These are phyloP conservation scores for Penicillium simplicissimum DNA, from an alignment of 495 filamentous ascomycete species.

Conservation along the genomic window DNA sequence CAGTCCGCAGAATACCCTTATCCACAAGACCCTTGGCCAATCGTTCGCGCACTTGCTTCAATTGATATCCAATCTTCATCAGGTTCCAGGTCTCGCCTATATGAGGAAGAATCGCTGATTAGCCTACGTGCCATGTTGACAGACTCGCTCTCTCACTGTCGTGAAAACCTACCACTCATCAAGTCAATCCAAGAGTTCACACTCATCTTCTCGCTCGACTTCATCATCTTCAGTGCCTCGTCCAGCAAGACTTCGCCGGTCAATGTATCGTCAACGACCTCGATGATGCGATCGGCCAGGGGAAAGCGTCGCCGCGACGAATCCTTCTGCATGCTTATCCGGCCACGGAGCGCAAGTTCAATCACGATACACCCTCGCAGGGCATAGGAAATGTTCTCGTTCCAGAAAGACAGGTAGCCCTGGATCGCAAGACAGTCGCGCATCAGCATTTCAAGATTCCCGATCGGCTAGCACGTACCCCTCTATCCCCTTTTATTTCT, in stretches of 20 bases:
- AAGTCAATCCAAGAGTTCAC: constrained; percentile 98
- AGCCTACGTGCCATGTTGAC: constrained; percentile 5
- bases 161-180: constrained; percentile 76
- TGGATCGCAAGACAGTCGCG: constrained; percentile 34
- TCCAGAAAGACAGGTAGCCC: constrained; percentile 99
- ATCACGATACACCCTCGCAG: constrained; percentile 97
- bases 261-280: constrained; percentile 95
- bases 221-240: constrained; percentile 99
- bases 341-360: constrained; percentile 92
- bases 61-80: constrained; percentile 99
- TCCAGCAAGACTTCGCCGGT: constrained; percentile 95
- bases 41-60: constrained; percentile 98
- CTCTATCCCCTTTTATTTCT: neutral
- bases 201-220: constrained; percentile 99
- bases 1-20: constrained; percentile 96
- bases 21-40: constrained; percentile 97
- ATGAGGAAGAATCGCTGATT: constrained; percentile 19
- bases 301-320: constrained; percentile 89
- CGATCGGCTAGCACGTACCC: neutral
- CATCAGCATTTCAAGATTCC: constrained; percentile 24
- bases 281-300: constrained; percentile 87
- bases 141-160: neutral
- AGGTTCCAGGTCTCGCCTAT: constrained; percentile 98
- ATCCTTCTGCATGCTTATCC: constrained; percentile 98
- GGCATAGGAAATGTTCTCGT: constrained; percentile 98